A percentile compares a stretch with the other conserved stretches of the same genome.
Conservation (phyloP, 2,329 filamentous ascomycete species). For the Orbilia brochopaga region DNA sequence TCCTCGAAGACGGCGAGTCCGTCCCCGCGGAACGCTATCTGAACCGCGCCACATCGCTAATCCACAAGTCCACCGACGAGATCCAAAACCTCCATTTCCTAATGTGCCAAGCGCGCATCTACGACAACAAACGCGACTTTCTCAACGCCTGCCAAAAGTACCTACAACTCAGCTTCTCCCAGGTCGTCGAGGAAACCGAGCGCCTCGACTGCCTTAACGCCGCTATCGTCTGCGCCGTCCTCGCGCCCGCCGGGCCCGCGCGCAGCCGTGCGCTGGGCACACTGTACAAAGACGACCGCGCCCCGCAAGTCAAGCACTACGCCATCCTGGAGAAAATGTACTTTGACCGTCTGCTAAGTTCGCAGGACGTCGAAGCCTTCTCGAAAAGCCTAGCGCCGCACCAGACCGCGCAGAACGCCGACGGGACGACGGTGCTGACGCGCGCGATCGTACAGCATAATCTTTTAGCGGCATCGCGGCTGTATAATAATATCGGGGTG, state of each 20-base stretch:
- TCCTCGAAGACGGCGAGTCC: slow-evolving; percentile 91
- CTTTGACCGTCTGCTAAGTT: slow-evolving; percentile 79
- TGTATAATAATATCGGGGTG: slow-evolving; percentile 79
- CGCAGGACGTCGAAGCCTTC: slow-evolving; percentile 85
- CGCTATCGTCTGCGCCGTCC: slow-evolving; percentile 87
- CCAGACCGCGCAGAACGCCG: slow-evolving; percentile 85
- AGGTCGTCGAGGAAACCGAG: slow-evolving; percentile 82
- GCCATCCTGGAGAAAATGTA: slow-evolving; percentile 97
- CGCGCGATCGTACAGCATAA: slow-evolving; percentile 97
- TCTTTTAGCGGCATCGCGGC: slow-evolving; percentile 78
- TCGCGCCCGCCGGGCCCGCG: slow-evolving; percentile 86
- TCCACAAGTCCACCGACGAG: slow-evolving; percentile 76
- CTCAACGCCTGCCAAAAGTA: slow-evolving; percentile 86
- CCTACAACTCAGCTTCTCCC: slow-evolving; percentile 80
- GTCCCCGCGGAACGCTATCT: slow-evolving; percentile 83
- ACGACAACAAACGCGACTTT: slow-evolving; percentile 88
- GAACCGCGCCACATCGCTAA: slow-evolving; percentile 93
- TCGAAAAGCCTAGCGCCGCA: slow-evolving; percentile 80
- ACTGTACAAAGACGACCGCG: slow-evolving; percentile 91
- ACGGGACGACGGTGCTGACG: slow-evolving; percentile 89
- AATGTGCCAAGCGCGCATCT: slow-evolving; percentile 88
- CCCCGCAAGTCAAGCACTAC: slow-evolving; percentile 76
- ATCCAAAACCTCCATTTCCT: slow-evolving; percentile 82
- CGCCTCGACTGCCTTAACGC: slow-evolving; percentile 81
- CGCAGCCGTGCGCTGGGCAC: slow-evolving; percentile 79